A percentile compares a stretch with the other conserved stretches of the same genome.
These are phyloP conservation scores for Potentilla sterilis DNA, from an alignment of 306 rosid species.

Conservation along the genomic window DNA sequence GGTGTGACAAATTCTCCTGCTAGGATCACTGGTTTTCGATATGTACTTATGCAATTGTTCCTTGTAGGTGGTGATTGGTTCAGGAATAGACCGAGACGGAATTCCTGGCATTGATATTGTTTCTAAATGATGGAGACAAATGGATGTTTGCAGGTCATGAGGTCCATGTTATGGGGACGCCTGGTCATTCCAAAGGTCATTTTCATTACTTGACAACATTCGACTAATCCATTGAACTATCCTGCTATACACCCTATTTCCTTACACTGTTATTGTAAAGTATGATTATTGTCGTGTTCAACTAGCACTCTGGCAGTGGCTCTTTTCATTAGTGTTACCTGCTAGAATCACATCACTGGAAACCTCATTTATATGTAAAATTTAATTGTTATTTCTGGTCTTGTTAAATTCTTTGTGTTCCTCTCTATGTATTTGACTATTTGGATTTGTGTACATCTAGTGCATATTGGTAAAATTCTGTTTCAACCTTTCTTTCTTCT, in stretches of 20 bases:
- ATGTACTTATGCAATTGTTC: constrained; percentile 12
- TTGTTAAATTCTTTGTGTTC: not conserved
- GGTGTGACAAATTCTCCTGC: not conserved
- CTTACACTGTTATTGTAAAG: too few relatives aligned
- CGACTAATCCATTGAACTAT: not conserved
- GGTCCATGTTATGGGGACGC: constrained; percentile 83
- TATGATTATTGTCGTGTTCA: not conserved
- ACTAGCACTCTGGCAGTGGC: not conserved
- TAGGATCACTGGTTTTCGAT: constrained; percentile 3
- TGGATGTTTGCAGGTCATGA: constrained; percentile 99
- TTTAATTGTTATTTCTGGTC: not conserved
- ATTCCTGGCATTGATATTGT: constrained; percentile 83
- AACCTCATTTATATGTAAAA: not conserved
- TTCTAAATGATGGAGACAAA: constrained; percentile 81
- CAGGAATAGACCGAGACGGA: constrained; percentile 63
- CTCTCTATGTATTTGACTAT: not conserved
- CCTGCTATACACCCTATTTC: not conserved
- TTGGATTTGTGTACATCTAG: not conserved
- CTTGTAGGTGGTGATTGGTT: constrained; percentile 71
- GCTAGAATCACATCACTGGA: not conserved
- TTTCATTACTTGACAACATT: constrained; percentile 9
- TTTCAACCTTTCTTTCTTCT: not conserved
- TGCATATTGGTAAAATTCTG: not conserved
- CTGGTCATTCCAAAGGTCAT: constrained; percentile 87
- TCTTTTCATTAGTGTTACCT: not conserved